Percentiles rank a stretch among this genome's conserved stretches.
Evolutionary conservation across 2,329 filamentous ascomycete genomes (phyloP).

Genomic region (Pezizomycotina sp.): DNA sequence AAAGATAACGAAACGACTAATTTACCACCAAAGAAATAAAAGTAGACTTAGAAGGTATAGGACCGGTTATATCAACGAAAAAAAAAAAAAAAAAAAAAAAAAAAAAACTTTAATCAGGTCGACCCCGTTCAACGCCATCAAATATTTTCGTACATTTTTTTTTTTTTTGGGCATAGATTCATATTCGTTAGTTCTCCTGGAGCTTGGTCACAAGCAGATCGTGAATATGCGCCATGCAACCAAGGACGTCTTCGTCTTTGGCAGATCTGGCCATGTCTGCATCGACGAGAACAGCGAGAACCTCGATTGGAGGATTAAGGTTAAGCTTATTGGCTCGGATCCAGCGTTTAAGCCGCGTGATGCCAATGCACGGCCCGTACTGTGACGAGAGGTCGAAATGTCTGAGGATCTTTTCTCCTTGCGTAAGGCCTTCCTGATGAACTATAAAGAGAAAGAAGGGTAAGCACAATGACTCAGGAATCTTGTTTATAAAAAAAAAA

Average conservation of each 20-base stretch:
- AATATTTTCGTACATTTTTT: no score
- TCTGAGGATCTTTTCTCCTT: slow-evolving; percentile 71
- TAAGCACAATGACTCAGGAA: background rate
- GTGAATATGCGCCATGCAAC: no score
- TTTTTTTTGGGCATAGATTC: no score
- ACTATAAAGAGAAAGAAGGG: slow-evolving; percentile 31
- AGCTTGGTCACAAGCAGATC: no score
- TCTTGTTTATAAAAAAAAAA: background rate
- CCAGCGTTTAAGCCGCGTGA: slow-evolving; percentile 69
- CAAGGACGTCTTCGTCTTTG: slow-evolving; percentile 15
- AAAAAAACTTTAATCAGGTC: no score
- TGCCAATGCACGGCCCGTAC: slow-evolving; percentile 83
- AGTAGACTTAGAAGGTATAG: no score
- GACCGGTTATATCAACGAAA: no score
- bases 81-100: no score
- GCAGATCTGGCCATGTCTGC: slow-evolving; percentile 42
- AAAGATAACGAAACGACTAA: no score
- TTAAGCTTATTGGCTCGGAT: slow-evolving; percentile 66
- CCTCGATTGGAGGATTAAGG: slow-evolving; percentile 76
- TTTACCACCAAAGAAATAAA: no score
- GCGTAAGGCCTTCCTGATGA: slow-evolving; percentile 56
- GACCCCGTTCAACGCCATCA: no score
- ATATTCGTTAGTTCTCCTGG: no score
- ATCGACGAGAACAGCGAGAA: slow-evolving; percentile 66
- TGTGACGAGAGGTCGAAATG: slow-evolving; percentile 87